Percentiles rank a stretch among this genome's conserved stretches.
phyloP scores from a whole-genome alignment of 176 grass and related monocot species.

The Eleusine indica region DNA sequence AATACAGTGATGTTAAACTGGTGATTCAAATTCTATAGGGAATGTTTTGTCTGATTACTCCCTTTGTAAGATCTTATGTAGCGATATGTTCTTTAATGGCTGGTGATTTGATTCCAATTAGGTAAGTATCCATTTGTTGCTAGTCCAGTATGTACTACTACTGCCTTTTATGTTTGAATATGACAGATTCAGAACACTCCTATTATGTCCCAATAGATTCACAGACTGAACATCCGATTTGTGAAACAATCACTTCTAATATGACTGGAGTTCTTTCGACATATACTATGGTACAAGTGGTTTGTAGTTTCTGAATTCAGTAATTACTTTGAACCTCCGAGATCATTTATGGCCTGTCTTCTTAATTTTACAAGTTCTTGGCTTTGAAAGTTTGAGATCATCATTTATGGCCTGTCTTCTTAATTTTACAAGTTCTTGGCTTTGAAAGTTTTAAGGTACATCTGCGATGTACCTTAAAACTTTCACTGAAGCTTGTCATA shows the following conservation, averaged over 20 bases:
- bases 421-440: too few relatives aligned
- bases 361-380: too few relatives aligned
- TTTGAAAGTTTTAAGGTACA: too few relatives aligned
- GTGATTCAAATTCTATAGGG: slow-evolving; percentile 35
- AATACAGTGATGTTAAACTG: slow-evolving; percentile 41
- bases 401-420: too few relatives aligned
- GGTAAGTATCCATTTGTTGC: slow-evolving; percentile 8
- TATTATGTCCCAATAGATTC: background rate
- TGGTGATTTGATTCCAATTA: slow-evolving; percentile 19
- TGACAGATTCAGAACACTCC: slow-evolving; percentile 27
- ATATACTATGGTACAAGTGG: too few relatives aligned
- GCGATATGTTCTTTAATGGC: slow-evolving; percentile 32
- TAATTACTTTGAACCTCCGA: too few relatives aligned
- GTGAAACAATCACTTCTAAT: background rate
- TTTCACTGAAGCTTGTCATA: too few relatives aligned
- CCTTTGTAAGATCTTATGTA: slow-evolving; percentile 18
- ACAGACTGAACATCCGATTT: slow-evolving; percentile 15
- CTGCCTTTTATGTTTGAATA: background rate
- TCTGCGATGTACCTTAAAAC: too few relatives aligned
- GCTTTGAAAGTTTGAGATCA: too few relatives aligned
- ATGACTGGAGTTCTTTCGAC: background rate
- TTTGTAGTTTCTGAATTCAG: too few relatives aligned
- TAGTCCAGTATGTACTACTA: slow-evolving; percentile 14
- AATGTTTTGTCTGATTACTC: slow-evolving; percentile 30
- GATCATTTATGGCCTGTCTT: too few relatives aligned